Evolutionary conservation across 1,284 basidiomycete genomes (phyloP), one percentile per base, ranked within the genome.

Genomic region (Calocybe gambosa): DNA sequence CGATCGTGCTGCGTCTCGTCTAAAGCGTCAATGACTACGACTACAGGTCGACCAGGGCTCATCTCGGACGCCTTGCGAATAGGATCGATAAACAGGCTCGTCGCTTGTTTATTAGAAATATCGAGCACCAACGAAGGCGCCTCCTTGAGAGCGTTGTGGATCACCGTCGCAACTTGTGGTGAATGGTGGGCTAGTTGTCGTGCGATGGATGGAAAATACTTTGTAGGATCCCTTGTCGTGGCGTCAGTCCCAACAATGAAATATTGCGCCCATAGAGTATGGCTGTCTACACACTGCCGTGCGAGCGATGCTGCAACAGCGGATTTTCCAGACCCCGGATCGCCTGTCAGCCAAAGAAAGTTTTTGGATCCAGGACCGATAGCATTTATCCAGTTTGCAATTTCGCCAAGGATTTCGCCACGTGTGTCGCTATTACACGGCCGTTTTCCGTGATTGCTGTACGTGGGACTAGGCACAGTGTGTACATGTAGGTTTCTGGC

Each of bases 291-390:
- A 36, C 43, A 51, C 28, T 45, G 36, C n/a, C 39, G 16, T 23
- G 50, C 43, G 29, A 51, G 43, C 15, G 50, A 45, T 4, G 52
- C 50, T 10, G 52, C 47, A 9, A 54, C 49, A 13, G 52, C 47
- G 3, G 52, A 54, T 45, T 54, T 54, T 7, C 52, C 52, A 18
- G 43, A 47, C 1, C 49, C 51, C 3, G 51, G 51, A 25, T 48
- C 46, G 3, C 51, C 51, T 9, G 51, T 47, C 10, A 52, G 45
- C 51, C 51, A 52, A 12, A 50, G 46, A 16, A 53, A 50, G 21
- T 38, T 45, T 13, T 16, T 34, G 1, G 43, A 41, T 5, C 26
- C 16, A 7, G 16, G 1, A 2, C 42, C 41, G 7, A 42, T 26
- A 20, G 47, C 48, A 16, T 33, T 16, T 13, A 52, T 37, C 51